Conservation (phyloP, 768 basidiomycete genomes). For the Filobasidium wieringae region DNA sequence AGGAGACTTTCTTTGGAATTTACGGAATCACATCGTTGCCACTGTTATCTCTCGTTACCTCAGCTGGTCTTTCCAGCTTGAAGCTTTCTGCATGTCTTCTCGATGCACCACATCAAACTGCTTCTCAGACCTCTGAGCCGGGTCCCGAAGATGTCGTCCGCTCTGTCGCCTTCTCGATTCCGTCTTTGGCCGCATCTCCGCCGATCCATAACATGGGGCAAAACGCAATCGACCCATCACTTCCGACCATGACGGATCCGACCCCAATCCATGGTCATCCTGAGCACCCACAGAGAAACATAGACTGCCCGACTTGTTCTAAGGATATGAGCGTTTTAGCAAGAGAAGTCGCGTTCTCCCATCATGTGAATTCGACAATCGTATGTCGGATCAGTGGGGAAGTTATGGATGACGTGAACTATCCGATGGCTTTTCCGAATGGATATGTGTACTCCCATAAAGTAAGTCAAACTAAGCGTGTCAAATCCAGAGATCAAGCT, state of each 20-base stretch:
- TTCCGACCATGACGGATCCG: not conserved
- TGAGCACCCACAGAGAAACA: constrained; percentile 24
- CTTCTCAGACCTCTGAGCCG: constrained; percentile 15
- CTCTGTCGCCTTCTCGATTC: constrained; percentile 39
- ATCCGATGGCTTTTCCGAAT: constrained; percentile 81
- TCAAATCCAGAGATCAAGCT: not conserved
- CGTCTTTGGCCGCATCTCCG: constrained; percentile 25
- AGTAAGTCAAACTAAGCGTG: constrained; percentile 43
- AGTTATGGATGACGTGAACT: constrained; percentile 90
- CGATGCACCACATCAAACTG: constrained; percentile 3
- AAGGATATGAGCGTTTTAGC: constrained; percentile 63
- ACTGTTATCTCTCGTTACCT: constrained; percentile 72
- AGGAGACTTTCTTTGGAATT: constrained; percentile 70
- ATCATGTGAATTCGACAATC: constrained; percentile 90
- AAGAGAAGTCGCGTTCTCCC: constrained; percentile 74
- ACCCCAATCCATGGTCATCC: constrained; percentile 26
- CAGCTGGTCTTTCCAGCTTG: constrained; percentile 79
- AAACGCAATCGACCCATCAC: constrained; percentile 27
- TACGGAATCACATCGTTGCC: constrained; percentile 81
- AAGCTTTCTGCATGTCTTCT: constrained; percentile 73
- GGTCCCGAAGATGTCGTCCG: constrained; percentile 29
- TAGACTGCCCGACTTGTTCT: constrained; percentile 81
- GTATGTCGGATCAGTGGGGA: constrained; percentile 82
- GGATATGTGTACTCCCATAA: constrained; percentile 89
- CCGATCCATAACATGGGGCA: constrained; percentile 30